Base-by-base conservation (phyloP, 2,329 filamentous ascomycete species). In the Diaporthe citriasiana region DNA sequence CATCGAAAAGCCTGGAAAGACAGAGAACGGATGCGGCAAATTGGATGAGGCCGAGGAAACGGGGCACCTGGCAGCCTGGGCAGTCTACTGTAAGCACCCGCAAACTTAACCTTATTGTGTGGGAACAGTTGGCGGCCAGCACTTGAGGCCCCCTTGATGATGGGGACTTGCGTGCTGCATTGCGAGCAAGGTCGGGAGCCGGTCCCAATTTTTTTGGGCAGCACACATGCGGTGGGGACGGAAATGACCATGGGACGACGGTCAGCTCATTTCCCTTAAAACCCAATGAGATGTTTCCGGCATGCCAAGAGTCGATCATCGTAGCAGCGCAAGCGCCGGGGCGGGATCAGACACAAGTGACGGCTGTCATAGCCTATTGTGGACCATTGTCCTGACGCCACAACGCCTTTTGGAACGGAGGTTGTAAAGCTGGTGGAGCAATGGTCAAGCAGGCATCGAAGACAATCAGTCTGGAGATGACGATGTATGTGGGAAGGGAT, bases 101-200 rank as follows among this genome's bases (percentile, higher is more conserved):
- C 45, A 38, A 68, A 53, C 47, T 50, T 68, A 68, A 68, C 63
- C 63, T 68, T 68, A 68, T 68, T 68, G 63, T 53, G 63, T 68
- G 63, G 63, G 63, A 53, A 68, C 63, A 40, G 27, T 9, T 30
- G 40, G 40, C 57, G n/a, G n/a, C n/a, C n/a, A n/a, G n/a, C n/a
- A n/a, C n/a, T n/a, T n/a, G n/a, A n/a, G n/a, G 30, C 22, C 33
- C 27, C 59, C 63, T n/a, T 68, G 63, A 30, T 38, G 22, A 38
- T 40, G 45, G 17, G 12, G 25, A 12, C 59, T 6, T 33, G 9
- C 8, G 42, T 35, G 30, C 4, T 56, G n/a, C n/a, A 17, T 6
- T 51, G 9, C 30, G 47, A 45, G 9, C 9, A 50, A n/a, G 63
- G 33, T 33, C 63, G 63, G 63, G 47, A 68, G 63, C 53, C 63